Percentiles rank a stretch among this genome's conserved stretches.
Conservation (phyloP, 768 basidiomycete genomes). For the Tephrocybe sp. region DNA sequence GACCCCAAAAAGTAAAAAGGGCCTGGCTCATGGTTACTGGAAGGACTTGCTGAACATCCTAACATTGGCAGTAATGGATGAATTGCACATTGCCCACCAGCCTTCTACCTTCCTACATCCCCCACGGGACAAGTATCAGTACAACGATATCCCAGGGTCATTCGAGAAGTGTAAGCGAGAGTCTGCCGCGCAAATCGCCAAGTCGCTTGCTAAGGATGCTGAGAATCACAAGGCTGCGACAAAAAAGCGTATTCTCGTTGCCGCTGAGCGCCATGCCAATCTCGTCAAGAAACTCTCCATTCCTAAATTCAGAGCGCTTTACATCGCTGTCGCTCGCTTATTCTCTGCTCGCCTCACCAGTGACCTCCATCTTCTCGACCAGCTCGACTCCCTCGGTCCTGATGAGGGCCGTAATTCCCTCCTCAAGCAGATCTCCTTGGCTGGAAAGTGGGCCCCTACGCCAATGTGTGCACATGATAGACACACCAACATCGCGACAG, state of each 20-base stretch:
- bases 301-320: constrained; percentile 60
- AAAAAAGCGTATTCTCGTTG: constrained; percentile 22
- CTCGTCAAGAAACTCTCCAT: constrained; percentile 43
- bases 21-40: constrained; percentile 63
- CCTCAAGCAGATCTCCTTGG: constrained; percentile 50
- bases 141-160: constrained; percentile 8
- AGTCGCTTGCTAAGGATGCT: constrained; percentile 16
- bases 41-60: constrained; percentile 75
- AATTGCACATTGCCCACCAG: constrained; percentile 35
- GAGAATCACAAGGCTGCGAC: constrained; percentile 22
- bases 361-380: constrained; percentile 43
- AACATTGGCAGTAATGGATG: constrained; percentile 52
- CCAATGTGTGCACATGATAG: constrained; percentile 60
- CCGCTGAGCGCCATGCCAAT: constrained; percentile 28
- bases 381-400: constrained; percentile 33
- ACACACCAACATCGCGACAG: constrained; percentile 63
- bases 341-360: constrained; percentile 51
- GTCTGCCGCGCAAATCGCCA: constrained; percentile 23
- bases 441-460: constrained; percentile 72
- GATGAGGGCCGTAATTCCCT: constrained; percentile 29
- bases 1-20: constrained; percentile 26
- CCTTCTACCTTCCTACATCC: constrained; percentile 30
- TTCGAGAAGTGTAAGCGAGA: constrained; percentile 10
- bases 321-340: constrained; percentile 59
- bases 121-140: constrained; percentile 14